These are phyloP conservation scores for Phytopythium boreale DNA, from an alignment of 352 stramenopile genomes.

Conservation along the genomic window DNA sequence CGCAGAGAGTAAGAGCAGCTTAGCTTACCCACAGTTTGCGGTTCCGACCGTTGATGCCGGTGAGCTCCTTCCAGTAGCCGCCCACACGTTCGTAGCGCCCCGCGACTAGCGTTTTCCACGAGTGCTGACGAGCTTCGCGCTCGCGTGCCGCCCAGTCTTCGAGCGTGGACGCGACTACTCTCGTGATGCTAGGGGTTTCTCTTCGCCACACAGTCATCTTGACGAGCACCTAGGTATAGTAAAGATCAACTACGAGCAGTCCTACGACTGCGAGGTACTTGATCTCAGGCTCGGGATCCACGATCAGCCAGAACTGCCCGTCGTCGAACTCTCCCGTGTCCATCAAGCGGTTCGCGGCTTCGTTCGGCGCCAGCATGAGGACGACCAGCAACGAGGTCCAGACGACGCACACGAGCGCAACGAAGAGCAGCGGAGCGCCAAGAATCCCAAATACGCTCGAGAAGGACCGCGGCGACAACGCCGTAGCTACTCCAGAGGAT, in stretches of 20 bases:
- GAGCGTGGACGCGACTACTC: not conserved
- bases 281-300: slow-evolving; percentile 11
- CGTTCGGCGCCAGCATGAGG: slow-evolving; percentile 37
- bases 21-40: slow-evolving; percentile 44
- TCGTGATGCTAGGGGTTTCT: slow-evolving; percentile 4
- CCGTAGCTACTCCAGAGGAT: not conserved
- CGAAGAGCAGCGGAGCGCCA: slow-evolving; percentile 19
- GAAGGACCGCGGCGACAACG: slow-evolving; percentile 4
- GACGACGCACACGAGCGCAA: slow-evolving; percentile 16
- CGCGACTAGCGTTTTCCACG: not conserved
- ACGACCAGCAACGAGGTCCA: slow-evolving; percentile 38
- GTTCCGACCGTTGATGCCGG: slow-evolving; percentile 23
- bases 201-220: slow-evolving; percentile 28
- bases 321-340: slow-evolving; percentile 43
- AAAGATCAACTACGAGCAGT: slow-evolving; percentile 16
- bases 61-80: slow-evolving; percentile 24
- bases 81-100: not conserved
- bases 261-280: slow-evolving; percentile 17
- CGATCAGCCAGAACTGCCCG: slow-evolving; percentile 45
- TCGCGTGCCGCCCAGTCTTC: not conserved
- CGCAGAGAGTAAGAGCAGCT: not conserved
- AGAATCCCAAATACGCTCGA: slow-evolving; percentile 24
- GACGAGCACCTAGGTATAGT: slow-evolving; percentile 23
- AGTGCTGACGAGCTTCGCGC: not conserved
- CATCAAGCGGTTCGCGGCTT: slow-evolving; percentile 42